Evolutionary conservation across 2,329 filamentous ascomycete genomes (phyloP).

Genomic region (Daldinia sp.): DNA sequence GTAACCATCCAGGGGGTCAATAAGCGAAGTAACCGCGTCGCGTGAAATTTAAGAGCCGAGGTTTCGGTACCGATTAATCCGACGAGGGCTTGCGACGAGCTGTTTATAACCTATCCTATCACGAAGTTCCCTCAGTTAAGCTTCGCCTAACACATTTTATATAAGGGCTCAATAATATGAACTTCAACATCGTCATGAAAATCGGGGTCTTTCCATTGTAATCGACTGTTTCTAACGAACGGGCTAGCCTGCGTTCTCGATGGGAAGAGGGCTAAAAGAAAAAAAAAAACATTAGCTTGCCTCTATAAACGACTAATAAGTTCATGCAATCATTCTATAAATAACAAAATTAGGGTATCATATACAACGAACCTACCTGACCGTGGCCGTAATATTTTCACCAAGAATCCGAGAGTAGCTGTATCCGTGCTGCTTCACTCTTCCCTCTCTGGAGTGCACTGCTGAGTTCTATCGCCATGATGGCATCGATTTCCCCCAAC

Average conservation of each 20-base stretch:
- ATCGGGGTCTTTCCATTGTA: background rate
- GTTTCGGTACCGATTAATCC: conserved; percentile 17
- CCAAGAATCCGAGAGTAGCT: conserved; percentile 24
- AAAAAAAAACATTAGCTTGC: background rate
- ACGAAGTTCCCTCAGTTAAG: background rate
- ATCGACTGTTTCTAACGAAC: background rate
- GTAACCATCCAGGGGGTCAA: background rate
- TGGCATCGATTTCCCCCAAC: conserved; percentile 37
- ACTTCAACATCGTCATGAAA: background rate
- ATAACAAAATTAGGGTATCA: conserved; percentile 30
- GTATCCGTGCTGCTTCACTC: conserved; percentile 23
- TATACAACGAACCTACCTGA: conserved; percentile 19
- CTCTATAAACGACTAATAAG: background rate
- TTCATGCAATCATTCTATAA: conserved; percentile 15
- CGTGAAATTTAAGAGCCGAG: background rate
- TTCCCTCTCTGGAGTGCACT: conserved; percentile 31
- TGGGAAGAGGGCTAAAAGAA: background rate
- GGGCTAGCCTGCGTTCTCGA: background rate
- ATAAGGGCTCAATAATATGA: background rate
- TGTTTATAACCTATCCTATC: background rate
- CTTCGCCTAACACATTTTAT: background rate
- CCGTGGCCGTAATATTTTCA: conserved; percentile 8
- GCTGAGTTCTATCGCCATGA: conserved; percentile 31
- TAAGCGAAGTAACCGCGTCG: background rate
- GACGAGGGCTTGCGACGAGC: background rate